Conservation (phyloP, 495 filamentous ascomycete species). For the Aspergillus haitiensis region DNA sequence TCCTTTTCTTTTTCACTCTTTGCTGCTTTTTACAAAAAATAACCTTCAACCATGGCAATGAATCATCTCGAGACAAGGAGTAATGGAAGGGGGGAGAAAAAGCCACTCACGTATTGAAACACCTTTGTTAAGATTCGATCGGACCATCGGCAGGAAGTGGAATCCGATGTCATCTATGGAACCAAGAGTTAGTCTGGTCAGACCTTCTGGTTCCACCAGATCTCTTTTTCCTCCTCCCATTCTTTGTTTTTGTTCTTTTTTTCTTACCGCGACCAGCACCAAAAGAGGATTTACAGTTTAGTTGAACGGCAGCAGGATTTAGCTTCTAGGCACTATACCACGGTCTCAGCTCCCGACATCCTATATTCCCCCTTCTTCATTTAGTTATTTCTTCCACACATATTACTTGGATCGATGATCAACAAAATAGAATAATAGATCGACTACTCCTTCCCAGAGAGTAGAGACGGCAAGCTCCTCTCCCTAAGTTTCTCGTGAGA, state of each 20-base stretch:
- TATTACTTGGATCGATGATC: background rate
- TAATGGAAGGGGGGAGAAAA: too few species aligned
- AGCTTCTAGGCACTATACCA: background rate
- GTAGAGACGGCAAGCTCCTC: too few species aligned
- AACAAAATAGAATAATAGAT: background rate
- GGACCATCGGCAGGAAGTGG: background rate
- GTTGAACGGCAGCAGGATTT: conserved; percentile 6
- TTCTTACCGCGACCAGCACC: background rate
- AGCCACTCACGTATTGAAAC: background rate
- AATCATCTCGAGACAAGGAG: too few species aligned
- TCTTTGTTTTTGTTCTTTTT: background rate
- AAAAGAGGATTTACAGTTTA: conserved; percentile 22
- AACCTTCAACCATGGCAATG: too few species aligned
- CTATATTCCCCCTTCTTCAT: background rate
- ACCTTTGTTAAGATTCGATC: background rate
- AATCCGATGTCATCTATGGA: background rate
- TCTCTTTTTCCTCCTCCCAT: too few species aligned
- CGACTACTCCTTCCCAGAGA: background rate
- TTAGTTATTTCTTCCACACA: background rate
- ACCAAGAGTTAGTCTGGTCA: background rate
- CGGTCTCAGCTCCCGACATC: too few species aligned
- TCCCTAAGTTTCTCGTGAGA: too few species aligned
- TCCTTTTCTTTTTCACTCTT: too few species aligned
- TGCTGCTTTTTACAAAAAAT: too few species aligned
- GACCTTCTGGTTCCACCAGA: background rate